Percentiles rank a stretch among this genome's conserved stretches.
These are phyloP conservation scores for Acanthamoeba rhysodes DNA, from an alignment of 208 protist species.

Conservation along the genomic window DNA sequence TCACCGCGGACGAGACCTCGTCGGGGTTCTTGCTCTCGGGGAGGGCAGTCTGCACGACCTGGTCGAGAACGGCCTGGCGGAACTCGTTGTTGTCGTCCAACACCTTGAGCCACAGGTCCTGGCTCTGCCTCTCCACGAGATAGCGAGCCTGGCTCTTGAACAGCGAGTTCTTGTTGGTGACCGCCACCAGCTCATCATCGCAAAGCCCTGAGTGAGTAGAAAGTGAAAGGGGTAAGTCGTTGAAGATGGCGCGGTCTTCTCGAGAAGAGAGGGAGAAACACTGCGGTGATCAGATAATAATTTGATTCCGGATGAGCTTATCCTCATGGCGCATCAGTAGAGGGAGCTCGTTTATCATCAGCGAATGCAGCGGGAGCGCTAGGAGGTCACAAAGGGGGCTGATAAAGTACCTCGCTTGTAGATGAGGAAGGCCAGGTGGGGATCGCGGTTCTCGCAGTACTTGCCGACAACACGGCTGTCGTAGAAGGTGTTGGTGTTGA, in stretches of 20 bases:
- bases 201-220: constrained; percentile 91
- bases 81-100: constrained; percentile 95
- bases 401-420: constrained; percentile 93
- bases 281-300: constrained; percentile 22
- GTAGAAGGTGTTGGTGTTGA: constrained; percentile 98
- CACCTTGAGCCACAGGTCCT: constrained; percentile 98
- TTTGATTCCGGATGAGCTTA: constrained; percentile 69
- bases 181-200: constrained; percentile 98
- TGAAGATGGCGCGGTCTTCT: neutral
- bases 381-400: neutral
- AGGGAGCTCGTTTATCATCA: constrained; percentile 73
- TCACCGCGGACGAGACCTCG: constrained; percentile 98
- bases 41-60: constrained; percentile 99
- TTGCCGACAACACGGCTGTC: constrained; percentile 96
- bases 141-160: constrained; percentile 96
- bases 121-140: constrained; percentile 98
- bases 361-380: neutral
- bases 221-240: neutral
- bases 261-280: neutral
- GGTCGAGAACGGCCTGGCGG: constrained; percentile 96
- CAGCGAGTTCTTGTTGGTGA: constrained; percentile 98
- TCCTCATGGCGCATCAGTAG: constrained; percentile 72
- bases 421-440: constrained; percentile 97
- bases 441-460: constrained; percentile 99
- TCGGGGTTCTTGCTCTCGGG: constrained; percentile 97